Evolutionary conservation across 768 basidiomycete genomes (phyloP).

Genomic region (Lentinula guzmanii): DNA sequence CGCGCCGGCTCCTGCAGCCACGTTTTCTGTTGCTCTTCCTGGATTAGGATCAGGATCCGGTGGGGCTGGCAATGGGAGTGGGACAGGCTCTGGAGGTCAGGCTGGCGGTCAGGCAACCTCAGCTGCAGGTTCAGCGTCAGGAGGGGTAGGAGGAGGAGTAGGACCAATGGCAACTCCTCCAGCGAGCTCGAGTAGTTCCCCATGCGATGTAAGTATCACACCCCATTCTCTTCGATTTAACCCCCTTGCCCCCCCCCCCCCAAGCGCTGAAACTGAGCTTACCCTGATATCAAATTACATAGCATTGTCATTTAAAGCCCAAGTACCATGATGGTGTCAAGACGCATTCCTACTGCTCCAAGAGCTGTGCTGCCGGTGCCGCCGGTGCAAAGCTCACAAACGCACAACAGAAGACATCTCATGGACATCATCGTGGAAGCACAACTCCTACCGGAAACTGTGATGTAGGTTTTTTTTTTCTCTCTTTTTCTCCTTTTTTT

Average conservation of each 20-base stretch:
- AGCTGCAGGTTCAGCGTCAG: not conserved
- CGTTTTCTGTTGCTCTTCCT: constrained; percentile 8
- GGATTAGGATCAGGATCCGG: constrained; percentile 5
- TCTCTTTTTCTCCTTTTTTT: no score
- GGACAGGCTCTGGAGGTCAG: constrained; percentile 19
- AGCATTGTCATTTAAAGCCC: constrained; percentile 53
- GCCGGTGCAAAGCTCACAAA: constrained; percentile 35
- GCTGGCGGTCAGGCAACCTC: not conserved
- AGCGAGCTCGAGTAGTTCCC: constrained; percentile 14
- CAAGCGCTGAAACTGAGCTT: no score
- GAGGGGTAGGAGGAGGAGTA: not conserved
- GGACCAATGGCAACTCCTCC: constrained; percentile 1
- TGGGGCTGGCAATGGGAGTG: not conserved
- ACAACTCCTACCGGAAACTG: constrained; percentile 34
- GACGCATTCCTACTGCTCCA: constrained; percentile 54
- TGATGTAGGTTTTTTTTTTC: constrained; percentile 25
- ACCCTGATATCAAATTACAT: constrained; percentile 3
- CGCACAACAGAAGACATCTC: constrained; percentile 12
- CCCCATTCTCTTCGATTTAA: constrained; percentile 5
- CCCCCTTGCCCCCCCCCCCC: no score
- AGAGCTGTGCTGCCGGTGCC: constrained; percentile 48
- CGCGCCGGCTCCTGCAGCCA: constrained; percentile 19
- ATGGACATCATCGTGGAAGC: constrained; percentile 13
- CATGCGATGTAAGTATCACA: constrained; percentile 44
- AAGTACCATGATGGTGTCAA: constrained; percentile 52